phyloP scores from a whole-genome alignment of 1,284 basidiomycete genomes.

The Cryptococcus deneoformans region DNA sequence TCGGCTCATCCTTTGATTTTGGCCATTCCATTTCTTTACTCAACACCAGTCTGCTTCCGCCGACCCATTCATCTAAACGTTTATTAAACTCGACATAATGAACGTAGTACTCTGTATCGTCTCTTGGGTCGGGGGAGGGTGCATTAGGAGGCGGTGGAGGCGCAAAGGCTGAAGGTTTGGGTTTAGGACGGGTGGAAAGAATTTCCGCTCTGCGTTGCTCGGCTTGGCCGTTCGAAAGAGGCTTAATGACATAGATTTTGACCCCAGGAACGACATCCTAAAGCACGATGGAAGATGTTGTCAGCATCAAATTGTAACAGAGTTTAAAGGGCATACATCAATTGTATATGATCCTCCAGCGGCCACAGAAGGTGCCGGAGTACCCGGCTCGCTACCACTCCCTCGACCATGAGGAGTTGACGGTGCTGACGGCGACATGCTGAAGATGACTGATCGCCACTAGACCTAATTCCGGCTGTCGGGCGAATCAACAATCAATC shows the following conservation, averaged over 20 bases:
- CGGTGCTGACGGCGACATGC: constrained; percentile 41
- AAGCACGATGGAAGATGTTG: background rate
- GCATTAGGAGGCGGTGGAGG: constrained; percentile 58
- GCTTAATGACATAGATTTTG: constrained; percentile 85
- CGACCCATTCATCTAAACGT: constrained; percentile 98
- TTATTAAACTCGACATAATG: constrained; percentile 99
- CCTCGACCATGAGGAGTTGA: constrained; percentile 33
- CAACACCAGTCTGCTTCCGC: constrained; percentile 78
- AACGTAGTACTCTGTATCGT: constrained; percentile 89
- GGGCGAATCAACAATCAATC: background rate
- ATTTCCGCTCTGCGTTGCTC: constrained; percentile 93
- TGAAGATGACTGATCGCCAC: constrained; percentile 6
- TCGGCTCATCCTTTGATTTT: constrained; percentile 39
- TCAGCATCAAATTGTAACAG: background rate
- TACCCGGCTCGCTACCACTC: constrained; percentile 32
- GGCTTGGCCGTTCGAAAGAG: constrained; percentile 64
- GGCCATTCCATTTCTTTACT: constrained; percentile 93
- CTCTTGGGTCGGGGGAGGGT: constrained; percentile 48
- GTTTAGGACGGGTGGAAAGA: constrained; percentile 83
- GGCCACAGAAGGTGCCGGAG: constrained; percentile 56
- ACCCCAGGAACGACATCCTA: constrained; percentile 86
- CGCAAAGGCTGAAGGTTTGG: constrained; percentile 56
- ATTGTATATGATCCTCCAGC: constrained; percentile 71
- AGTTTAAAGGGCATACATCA: constrained; percentile 56
- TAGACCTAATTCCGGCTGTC: constrained; percentile 1